Percentiles rank a stretch among this genome's conserved stretches.
Conservation (phyloP, 371 early-diverging fungal species). For the Dichotomocladium elegans region DNA sequence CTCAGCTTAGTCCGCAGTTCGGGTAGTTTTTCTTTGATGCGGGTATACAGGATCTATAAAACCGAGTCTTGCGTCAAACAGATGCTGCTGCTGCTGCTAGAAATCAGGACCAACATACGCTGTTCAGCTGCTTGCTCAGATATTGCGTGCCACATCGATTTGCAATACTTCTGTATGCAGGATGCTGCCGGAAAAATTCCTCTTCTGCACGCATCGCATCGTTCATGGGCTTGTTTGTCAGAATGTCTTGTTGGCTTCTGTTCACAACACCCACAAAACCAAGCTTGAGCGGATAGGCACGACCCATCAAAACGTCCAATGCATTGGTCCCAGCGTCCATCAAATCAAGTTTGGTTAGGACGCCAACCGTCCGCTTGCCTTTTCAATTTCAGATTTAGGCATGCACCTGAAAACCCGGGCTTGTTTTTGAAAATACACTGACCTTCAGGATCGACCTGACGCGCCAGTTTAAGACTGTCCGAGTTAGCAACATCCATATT, state of each 20-base stretch:
- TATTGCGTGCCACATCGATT: conserved; percentile 59
- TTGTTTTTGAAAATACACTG: background rate
- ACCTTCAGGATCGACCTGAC: conserved; percentile 86
- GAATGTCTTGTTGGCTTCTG: conserved; percentile 84
- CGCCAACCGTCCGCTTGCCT: conserved; percentile 80
- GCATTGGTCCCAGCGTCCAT: conserved; percentile 94
- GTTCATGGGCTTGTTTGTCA: conserved; percentile 71
- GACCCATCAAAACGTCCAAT: conserved; percentile 78
- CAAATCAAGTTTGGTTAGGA: conserved; percentile 90
- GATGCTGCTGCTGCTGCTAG: no score
- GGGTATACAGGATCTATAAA: conserved; percentile 66
- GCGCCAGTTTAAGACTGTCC: conserved; percentile 89
- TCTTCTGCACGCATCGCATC: conserved; percentile 76
- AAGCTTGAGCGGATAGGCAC: conserved; percentile 73
- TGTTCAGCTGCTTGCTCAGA: conserved; percentile 26
- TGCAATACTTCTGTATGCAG: conserved; percentile 80
- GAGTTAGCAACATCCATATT: conserved; percentile 92
- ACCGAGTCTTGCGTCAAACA: background rate
- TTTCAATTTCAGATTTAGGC: background rate
- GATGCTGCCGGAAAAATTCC: conserved; percentile 78
- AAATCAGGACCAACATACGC: no score
- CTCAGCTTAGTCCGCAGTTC: conserved; percentile 80
- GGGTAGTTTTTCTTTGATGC: conserved; percentile 80
- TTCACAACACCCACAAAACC: conserved; percentile 91
- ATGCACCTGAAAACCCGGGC: background rate